phyloP scores from a whole-genome alignment of 306 rosid genomes.

The Hippophae gyantsensis region DNA sequence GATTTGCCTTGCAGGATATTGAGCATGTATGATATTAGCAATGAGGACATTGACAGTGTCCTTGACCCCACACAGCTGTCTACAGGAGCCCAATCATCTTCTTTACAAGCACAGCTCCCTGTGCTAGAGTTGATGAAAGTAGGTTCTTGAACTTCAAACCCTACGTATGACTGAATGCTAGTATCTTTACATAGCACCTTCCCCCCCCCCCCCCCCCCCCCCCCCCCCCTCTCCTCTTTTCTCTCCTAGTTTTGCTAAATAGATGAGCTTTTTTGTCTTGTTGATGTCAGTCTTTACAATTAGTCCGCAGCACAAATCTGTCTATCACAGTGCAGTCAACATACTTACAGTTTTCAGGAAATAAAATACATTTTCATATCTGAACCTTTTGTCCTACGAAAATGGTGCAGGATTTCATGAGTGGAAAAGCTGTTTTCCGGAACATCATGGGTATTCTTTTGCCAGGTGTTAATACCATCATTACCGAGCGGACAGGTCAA shows the following conservation, averaged over 20 bases:
- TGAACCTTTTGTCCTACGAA: neutral
- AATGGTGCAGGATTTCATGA: constrained; percentile 84
- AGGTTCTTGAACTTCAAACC: constrained; percentile 14
- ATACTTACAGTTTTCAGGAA: too few relatives aligned
- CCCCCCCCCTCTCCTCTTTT: too few relatives aligned
- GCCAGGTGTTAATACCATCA: constrained; percentile 62
- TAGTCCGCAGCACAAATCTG: too few relatives aligned
- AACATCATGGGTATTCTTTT: constrained; percentile 91
- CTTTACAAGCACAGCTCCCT: constrained; percentile 76
- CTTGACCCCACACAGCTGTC: constrained; percentile 57
- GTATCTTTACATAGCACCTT: neutral
- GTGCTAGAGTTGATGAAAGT: constrained; percentile 86
- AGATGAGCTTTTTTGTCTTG: too few relatives aligned
- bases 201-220: too few relatives aligned
- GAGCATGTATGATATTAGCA: constrained; percentile 64
- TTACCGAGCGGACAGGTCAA: constrained; percentile 69
- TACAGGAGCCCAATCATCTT: constrained; percentile 47
- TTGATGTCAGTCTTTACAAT: too few relatives aligned
- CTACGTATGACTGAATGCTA: constrained; percentile 4
- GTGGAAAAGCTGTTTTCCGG: constrained; percentile 78
- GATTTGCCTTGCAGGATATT: constrained; percentile 54
- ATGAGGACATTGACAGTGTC: constrained; percentile 68
- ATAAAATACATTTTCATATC: too few relatives aligned
- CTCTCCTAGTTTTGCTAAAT: too few relatives aligned
- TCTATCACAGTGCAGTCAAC: too few relatives aligned